Evolutionary conservation across 2,329 filamentous ascomycete species (phyloP).

Genomic region (Lithohypha guttulata): DNA sequence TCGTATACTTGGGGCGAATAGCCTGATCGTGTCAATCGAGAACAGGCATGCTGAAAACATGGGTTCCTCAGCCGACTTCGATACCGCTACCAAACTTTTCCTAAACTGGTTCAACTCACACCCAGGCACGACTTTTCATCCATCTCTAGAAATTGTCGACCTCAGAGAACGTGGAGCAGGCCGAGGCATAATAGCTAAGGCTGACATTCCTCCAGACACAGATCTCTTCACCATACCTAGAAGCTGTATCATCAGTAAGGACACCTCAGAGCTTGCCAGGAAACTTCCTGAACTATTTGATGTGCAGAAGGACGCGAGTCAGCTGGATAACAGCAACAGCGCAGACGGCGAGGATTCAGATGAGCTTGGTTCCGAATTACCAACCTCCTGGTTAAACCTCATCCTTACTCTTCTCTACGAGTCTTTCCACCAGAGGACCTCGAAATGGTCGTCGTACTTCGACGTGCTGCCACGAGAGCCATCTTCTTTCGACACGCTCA

Average conservation of each 20-base stretch:
- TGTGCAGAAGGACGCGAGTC: constrained; percentile 1
- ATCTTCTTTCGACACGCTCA: constrained; percentile 63
- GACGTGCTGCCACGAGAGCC: constrained; percentile 51
- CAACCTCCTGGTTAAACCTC: constrained; percentile 41
- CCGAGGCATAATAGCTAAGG: constrained; percentile 42
- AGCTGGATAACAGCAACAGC: not conserved
- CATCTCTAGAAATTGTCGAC: constrained; percentile 1
- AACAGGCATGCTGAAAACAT: not conserved
- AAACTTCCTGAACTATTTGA: constrained; percentile 47
- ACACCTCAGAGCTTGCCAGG: constrained; percentile 58
- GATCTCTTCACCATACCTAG: constrained; percentile 67
- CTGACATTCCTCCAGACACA: constrained; percentile 62
- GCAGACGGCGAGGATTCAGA: not conserved
- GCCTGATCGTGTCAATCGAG: not conserved
- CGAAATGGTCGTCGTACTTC: constrained; percentile 69
- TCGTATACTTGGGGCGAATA: too few relatives aligned
- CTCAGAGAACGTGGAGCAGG: constrained; percentile 7
- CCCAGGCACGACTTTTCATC: constrained; percentile 3
- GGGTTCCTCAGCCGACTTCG: not conserved
- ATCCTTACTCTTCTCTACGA: constrained; percentile 79
- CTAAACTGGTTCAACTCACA: constrained; percentile 4
- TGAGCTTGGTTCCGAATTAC: not conserved
- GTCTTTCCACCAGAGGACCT: constrained; percentile 46
- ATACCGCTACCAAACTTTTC: not conserved
- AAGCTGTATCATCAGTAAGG: constrained; percentile 52